Evolutionary conservation across 306 rosid species (phyloP).

Genomic region (Chamaecrista fasciculata): DNA sequence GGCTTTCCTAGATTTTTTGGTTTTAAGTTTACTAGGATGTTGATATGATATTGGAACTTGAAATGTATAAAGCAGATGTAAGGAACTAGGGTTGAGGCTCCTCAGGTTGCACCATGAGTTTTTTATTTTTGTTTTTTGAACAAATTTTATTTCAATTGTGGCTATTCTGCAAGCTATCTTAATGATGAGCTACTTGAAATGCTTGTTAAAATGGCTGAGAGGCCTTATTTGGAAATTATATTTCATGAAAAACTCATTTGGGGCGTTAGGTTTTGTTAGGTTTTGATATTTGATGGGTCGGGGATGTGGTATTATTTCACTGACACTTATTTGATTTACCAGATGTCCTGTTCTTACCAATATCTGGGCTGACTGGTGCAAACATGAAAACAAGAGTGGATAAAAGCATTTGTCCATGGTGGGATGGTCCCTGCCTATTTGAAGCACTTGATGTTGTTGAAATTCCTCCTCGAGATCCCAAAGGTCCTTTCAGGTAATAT

Average conservation of each 20-base stretch:
- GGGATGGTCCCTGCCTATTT: slow-evolving; percentile 88
- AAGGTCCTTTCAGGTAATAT: slow-evolving; percentile 82
- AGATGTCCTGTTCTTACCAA: slow-evolving; percentile 90
- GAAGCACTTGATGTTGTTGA: slow-evolving; percentile 85
- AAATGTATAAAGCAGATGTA: slow-evolving; percentile 4
- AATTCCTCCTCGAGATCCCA: slow-evolving; percentile 74
- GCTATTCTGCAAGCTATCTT: neutral
- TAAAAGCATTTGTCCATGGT: slow-evolving; percentile 73
- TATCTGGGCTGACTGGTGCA: slow-evolving; percentile 79
- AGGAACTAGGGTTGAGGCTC: slow-evolving; percentile 1
- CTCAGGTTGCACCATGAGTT: slow-evolving; percentile 4
- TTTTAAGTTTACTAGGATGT: neutral
- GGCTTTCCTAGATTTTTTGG: too few species aligned
- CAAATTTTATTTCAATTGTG: too few species aligned
- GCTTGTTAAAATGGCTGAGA: neutral
- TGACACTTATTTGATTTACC: slow-evolving; percentile 31
- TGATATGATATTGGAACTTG: slow-evolving; percentile 13
- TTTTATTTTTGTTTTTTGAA: neutral
- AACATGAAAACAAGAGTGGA: slow-evolving; percentile 75
- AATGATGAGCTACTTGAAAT: slow-evolving; percentile 14
- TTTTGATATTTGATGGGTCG: slow-evolving; percentile 25
- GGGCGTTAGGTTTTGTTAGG: neutral
- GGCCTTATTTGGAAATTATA: neutral
- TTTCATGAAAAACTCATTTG: neutral
- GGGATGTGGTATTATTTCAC: slow-evolving; percentile 15